phyloP scores from a whole-genome alignment of 176 grass and related monocot genomes.

The Pontederia paniculata region DNA sequence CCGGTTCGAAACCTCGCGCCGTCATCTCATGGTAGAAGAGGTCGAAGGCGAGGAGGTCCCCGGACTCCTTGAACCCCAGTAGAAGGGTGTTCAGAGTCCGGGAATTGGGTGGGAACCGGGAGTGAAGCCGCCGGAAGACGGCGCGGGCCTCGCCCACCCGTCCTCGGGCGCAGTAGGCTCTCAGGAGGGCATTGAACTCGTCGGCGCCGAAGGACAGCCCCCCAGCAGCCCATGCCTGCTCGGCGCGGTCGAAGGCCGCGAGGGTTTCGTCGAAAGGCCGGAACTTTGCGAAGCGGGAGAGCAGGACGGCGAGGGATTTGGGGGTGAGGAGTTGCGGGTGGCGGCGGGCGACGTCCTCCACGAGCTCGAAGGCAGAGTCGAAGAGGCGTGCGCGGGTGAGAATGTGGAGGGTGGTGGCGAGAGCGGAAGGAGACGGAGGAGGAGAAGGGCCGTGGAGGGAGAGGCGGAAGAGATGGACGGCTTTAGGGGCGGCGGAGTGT shows the following conservation, averaged over 20 bases:
- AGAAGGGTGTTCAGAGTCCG: slow-evolving; percentile 73
- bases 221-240: slow-evolving; percentile 42
- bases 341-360: slow-evolving; percentile 27
- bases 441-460: slow-evolving; percentile 28
- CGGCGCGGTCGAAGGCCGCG: slow-evolving; percentile 42
- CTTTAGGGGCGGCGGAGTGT: slow-evolving; percentile 25
- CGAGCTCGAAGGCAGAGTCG: slow-evolving; percentile 19
- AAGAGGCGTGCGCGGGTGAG: slow-evolving; percentile 41
- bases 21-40: slow-evolving; percentile 81
- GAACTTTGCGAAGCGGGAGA: slow-evolving; percentile 37
- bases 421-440: slow-evolving; percentile 31
- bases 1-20: slow-evolving; percentile 52
- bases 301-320: slow-evolving; percentile 42
- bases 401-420: slow-evolving; percentile 22
- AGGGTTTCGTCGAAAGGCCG: slow-evolving; percentile 35
- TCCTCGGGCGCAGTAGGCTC: slow-evolving; percentile 49
- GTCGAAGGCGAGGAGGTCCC: slow-evolving; percentile 48
- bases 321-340: slow-evolving; percentile 41
- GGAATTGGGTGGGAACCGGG: slow-evolving; percentile 44
- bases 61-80: slow-evolving; percentile 80
- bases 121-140: slow-evolving; percentile 46
- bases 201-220: slow-evolving; percentile 42
- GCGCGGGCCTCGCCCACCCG: slow-evolving; percentile 50
- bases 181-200: slow-evolving; percentile 65
- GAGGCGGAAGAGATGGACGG: slow-evolving; percentile 11